These are phyloP conservation scores for Chaetomiaceae sp. DNA, from an alignment of 2,329 filamentous ascomycete species.

Conservation along the genomic window DNA sequence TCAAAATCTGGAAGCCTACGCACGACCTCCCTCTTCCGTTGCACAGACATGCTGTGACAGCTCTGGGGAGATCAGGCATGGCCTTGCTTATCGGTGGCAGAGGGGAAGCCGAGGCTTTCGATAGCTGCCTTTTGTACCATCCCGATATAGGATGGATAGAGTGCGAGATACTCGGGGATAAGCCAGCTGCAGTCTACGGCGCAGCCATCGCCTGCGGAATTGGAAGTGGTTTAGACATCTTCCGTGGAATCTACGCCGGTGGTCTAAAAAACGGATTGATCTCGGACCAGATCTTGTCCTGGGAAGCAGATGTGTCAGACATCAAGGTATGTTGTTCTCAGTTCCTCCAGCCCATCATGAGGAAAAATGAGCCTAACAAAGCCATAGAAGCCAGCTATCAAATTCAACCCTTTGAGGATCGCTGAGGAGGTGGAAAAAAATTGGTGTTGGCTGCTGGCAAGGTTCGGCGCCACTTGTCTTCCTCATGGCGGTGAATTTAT, in stretches of 20 bases:
- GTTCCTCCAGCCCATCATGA: constrained; percentile 4
- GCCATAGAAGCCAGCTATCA: constrained; percentile 30
- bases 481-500: constrained; percentile 28
- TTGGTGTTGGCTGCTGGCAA: constrained; percentile 27
- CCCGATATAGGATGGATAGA: constrained; percentile 44
- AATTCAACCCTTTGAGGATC: constrained; percentile 12
- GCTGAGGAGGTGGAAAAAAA: neutral
- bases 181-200: constrained; percentile 42
- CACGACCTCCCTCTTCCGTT: constrained; percentile 65
- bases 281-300: constrained; percentile 58
- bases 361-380: neutral
- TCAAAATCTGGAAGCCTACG: constrained; percentile 56
- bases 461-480: constrained; percentile 43
- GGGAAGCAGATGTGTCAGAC: constrained; percentile 49
- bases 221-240: constrained; percentile 27
- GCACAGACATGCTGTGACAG: constrained; percentile 68
- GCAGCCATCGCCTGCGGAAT: constrained; percentile 34
- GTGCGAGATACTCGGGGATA: constrained; percentile 37
- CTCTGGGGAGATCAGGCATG: constrained; percentile 44
- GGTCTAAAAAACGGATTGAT: constrained; percentile 67
- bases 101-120: constrained; percentile 44
- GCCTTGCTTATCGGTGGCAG: constrained; percentile 62
- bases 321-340: constrained; percentile 32
- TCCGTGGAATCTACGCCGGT: constrained; percentile 63
- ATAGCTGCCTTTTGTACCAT: constrained; percentile 51